Base-by-base conservation (phyloP, 305 asterid species). In the Fraxinus nigra region DNA sequence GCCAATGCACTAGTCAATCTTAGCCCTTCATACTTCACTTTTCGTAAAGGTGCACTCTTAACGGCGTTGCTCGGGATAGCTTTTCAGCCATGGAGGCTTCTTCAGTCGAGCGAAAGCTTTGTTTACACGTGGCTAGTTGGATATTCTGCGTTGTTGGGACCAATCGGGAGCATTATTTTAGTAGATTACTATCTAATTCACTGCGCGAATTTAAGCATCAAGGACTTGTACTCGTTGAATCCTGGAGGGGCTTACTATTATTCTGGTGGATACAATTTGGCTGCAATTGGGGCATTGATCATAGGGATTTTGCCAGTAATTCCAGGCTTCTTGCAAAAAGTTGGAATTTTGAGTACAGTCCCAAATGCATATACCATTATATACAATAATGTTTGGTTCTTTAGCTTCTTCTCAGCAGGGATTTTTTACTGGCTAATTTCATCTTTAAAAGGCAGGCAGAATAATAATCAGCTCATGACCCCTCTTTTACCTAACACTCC, bases 121-220 rank as follows among this genome's bases (percentile, higher is more conserved):
- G 94, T 95, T 24, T 93, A 95, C 85, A 95, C 97, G 3, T 95
- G 99, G 98, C 81, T 95, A 22, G 92, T 95, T 18, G 98, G 98
- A 0, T 91, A 93, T 32, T 91, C 98, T 5, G 98, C 98, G 0
- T 38, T 93, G 78, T 40, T 95, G 80, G 99, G 98, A 30, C 98
- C 98, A 0, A 92, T 95, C 35, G 94, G 89, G 7, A 98, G 92
- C 0, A 87, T 93, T 3, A 46, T 93, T 24, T 79, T 95, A 85
- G 90, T 85, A 4, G 99, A 93, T 87, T 95, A 92, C 81, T 95
- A 95, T 78, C 18, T 95, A 75, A 76, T 95, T 7, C 89, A 77
- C 30, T 9, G 43, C 0, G 75, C 84, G 13, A 85, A 87, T 75
- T 81, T 95, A 85, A 92, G 83, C 0, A 51, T 95, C 0, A 72